These are phyloP conservation scores for Dioscorea dumetorum DNA, from an alignment of 106 monocot species.

Conservation along the genomic window DNA sequence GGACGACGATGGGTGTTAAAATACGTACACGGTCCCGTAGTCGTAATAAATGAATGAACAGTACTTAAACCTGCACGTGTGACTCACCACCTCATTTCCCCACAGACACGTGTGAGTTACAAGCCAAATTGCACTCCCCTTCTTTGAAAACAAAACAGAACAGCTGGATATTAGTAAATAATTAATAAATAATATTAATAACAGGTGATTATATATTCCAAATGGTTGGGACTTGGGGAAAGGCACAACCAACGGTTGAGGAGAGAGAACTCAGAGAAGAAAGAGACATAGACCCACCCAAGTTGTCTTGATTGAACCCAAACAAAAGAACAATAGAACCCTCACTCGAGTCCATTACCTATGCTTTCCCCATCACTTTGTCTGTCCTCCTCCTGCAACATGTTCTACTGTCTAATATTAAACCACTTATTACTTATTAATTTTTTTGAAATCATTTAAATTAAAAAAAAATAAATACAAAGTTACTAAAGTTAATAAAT, in stretches of 20 bases:
- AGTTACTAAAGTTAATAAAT: not conserved
- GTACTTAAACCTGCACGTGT: too few species aligned
- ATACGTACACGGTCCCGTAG: too few species aligned
- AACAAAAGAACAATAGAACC: not conserved
- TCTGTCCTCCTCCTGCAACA: not conserved
- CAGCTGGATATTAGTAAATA: not conserved
- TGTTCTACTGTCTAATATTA: not conserved
- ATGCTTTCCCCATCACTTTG: not conserved
- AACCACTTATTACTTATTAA: not conserved
- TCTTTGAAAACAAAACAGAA: not conserved
- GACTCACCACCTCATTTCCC: too few species aligned
- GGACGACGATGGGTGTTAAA: too few species aligned
- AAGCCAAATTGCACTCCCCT: too few species aligned
- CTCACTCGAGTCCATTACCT: not conserved
- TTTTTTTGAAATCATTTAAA: not conserved
- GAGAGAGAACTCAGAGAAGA: too few species aligned
- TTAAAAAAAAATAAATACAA: not conserved
- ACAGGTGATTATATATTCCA: not conserved
- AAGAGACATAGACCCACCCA: not conserved
- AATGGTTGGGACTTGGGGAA: too few species aligned
- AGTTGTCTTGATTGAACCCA: not conserved
- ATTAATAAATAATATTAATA: not conserved
- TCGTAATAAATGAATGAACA: too few species aligned
- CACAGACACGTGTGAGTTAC: too few species aligned
- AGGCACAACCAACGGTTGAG: conserved; percentile 8